Percentiles rank a stretch among this genome's conserved stretches.
Conservation (phyloP, 345 rosid genomes). For the Eucalyptus pauciflora region DNA sequence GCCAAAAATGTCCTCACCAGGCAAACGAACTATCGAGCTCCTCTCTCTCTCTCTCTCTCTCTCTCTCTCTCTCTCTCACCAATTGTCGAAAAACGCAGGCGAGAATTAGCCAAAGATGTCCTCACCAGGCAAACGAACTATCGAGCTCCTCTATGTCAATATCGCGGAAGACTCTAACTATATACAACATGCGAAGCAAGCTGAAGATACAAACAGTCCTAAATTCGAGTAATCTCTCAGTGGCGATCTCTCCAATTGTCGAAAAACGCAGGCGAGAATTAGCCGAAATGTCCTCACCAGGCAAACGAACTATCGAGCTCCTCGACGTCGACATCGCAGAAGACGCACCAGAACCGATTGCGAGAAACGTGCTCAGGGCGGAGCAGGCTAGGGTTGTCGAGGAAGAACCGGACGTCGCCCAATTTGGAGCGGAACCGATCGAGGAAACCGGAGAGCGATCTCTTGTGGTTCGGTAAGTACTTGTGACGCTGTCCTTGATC, state of each 20-base stretch:
- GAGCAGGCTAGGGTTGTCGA: constrained; percentile 46
- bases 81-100: too few relatives aligned
- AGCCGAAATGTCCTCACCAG: constrained; percentile 23
- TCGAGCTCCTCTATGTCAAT: too few relatives aligned
- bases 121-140: too few relatives aligned
- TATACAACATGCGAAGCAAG: neutral
- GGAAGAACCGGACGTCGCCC: constrained; percentile 49
- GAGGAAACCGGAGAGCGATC: constrained; percentile 39
- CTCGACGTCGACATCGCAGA: constrained; percentile 59
- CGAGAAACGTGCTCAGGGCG: constrained; percentile 42
- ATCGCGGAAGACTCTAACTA: too few relatives aligned
- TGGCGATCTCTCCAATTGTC: neutral
- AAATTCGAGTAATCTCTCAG: neutral
- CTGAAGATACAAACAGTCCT: neutral
- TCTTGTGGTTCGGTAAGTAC: constrained; percentile 65
- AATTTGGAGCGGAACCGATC: constrained; percentile 52
- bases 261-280: neutral
- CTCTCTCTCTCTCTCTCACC: neutral
- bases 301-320: constrained; percentile 63
- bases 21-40: too few relatives aligned
- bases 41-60: neutral
- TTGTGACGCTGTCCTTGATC: constrained; percentile 68
- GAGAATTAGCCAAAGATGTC: too few relatives aligned
- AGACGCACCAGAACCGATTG: constrained; percentile 73
- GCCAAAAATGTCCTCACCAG: too few relatives aligned